phyloP scores from a whole-genome alignment of 192 early-diverging fungal genomes.

The Phycomyces blakesleeanus region DNA sequence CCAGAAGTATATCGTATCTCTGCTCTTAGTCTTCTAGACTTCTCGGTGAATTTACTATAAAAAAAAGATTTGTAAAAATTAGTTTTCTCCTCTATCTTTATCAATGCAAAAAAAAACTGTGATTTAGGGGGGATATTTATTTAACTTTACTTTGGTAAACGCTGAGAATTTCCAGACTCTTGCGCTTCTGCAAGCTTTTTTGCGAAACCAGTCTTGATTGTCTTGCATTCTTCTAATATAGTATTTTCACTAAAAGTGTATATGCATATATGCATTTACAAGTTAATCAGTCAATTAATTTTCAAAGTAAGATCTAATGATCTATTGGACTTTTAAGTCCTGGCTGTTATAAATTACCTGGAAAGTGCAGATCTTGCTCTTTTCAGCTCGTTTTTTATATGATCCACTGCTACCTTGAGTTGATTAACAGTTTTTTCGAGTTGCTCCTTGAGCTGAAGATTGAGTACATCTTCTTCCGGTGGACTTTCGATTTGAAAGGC shows the following conservation, averaged over 20 bases:
- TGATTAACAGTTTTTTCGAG: background rate
- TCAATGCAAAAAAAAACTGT: too few species aligned
- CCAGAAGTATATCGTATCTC: background rate
- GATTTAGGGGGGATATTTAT: too few species aligned
- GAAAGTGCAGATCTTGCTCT: background rate
- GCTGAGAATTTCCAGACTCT: background rate
- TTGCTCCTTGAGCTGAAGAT: conserved; percentile 6
- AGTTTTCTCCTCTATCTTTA: too few species aligned
- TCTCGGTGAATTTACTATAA: background rate
- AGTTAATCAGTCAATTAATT: too few species aligned
- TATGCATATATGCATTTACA: background rate
- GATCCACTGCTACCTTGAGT: background rate
- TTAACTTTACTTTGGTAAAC: background rate
- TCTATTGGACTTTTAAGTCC: too few species aligned
- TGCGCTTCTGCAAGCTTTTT: background rate
- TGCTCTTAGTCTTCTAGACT: background rate
- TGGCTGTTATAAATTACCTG: background rate
- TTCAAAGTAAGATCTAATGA: too few species aligned
- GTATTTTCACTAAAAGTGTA: background rate
- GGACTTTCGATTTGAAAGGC: background rate
- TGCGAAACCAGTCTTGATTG: background rate
- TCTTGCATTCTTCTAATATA: background rate
- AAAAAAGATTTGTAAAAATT: too few species aligned
- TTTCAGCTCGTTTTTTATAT: background rate
- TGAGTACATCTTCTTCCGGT: background rate